Percentiles rank a stretch among this genome's conserved stretches.
Evolutionary conservation across 2,329 filamentous ascomycete genomes (phyloP).

Genomic region (Ilyonectria sp.): DNA sequence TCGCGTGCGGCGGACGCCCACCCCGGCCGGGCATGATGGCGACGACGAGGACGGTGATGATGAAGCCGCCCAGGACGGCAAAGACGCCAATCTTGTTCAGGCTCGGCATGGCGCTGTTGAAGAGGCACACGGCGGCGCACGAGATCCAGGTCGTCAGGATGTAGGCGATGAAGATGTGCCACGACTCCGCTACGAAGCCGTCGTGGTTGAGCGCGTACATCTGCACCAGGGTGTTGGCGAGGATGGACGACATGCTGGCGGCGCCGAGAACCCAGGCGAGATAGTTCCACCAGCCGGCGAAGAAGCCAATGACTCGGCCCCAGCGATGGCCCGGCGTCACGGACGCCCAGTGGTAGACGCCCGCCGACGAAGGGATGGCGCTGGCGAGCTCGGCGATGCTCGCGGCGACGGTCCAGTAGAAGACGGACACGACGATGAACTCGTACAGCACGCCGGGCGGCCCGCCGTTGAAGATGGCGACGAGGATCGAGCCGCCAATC

Average conservation of each 20-base stretch:
- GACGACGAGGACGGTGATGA: constrained; percentile 70
- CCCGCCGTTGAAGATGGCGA: constrained; percentile 73
- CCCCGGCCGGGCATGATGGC: constrained; percentile 64
- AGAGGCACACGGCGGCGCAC: constrained; percentile 64
- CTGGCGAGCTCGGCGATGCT: constrained; percentile 74
- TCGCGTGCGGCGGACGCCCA: constrained; percentile 50
- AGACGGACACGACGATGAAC: constrained; percentile 64
- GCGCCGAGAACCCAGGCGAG: constrained; percentile 59
- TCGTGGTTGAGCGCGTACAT: constrained; percentile 61
- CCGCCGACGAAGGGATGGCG: constrained; percentile 72
- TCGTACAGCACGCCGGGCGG: constrained; percentile 75
- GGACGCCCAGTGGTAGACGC: constrained; percentile 75
- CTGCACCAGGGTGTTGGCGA: constrained; percentile 59
- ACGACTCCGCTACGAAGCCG: constrained; percentile 54
- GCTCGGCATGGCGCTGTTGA: constrained; percentile 66
- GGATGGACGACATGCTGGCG: constrained; percentile 58
- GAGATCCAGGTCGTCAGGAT: constrained; percentile 58
- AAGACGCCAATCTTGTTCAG: constrained; percentile 69
- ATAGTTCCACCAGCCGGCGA: constrained; percentile 63
- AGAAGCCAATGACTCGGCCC: constrained; percentile 65
- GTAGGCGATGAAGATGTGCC: constrained; percentile 62
- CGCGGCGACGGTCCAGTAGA: constrained; percentile 72
- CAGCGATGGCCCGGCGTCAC: constrained; percentile 67
- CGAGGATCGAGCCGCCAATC: constrained; percentile 60
- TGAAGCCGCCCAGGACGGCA: constrained; percentile 64